Conservation (phyloP, 228 moss, liverwort and hornwort genomes). For the Sphagnum fallax region DNA sequence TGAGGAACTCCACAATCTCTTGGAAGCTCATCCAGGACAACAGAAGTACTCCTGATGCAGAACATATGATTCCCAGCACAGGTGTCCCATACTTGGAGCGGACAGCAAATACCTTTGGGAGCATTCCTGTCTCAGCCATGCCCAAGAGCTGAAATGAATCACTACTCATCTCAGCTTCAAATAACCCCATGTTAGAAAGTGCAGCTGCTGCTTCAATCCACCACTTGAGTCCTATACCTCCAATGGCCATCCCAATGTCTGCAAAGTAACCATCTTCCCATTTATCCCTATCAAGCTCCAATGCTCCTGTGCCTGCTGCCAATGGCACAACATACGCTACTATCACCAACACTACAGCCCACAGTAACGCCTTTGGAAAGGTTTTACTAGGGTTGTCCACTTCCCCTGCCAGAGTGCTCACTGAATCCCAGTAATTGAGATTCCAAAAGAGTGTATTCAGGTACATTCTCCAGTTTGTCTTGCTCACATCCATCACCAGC, state of each 20-base stretch:
- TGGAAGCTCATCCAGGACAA: slow-evolving; percentile 58
- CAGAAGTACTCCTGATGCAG: slow-evolving; percentile 28
- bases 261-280: slow-evolving; percentile 56
- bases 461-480: slow-evolving; percentile 33
- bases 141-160: slow-evolving; percentile 52
- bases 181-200: slow-evolving; percentile 51
- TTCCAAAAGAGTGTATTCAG: slow-evolving; percentile 49
- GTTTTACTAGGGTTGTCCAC: slow-evolving; percentile 42
- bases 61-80: slow-evolving; percentile 31
- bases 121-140: slow-evolving; percentile 46
- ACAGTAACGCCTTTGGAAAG: slow-evolving; percentile 39
- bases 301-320: slow-evolving; percentile 37
- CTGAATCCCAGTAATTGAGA: slow-evolving; percentile 51
- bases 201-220: slow-evolving; percentile 41
- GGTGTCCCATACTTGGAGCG: slow-evolving; percentile 45
- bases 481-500: slow-evolving; percentile 27
- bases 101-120: slow-evolving; percentile 40
- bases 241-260: slow-evolving; percentile 32
- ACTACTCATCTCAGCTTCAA: slow-evolving; percentile 57
- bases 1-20: slow-evolving; percentile 52
- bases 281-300: slow-evolving; percentile 26
- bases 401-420: slow-evolving; percentile 52
- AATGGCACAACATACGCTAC: slow-evolving; percentile 40
- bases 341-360: slow-evolving; percentile 38
- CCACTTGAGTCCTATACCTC: slow-evolving; percentile 32